A percentile compares a stretch with the other conserved stretches of the same genome.
Evolutionary conservation across 2,329 filamentous ascomycete genomes (phyloP).

Genomic region (Monosporascus sp.): DNA sequence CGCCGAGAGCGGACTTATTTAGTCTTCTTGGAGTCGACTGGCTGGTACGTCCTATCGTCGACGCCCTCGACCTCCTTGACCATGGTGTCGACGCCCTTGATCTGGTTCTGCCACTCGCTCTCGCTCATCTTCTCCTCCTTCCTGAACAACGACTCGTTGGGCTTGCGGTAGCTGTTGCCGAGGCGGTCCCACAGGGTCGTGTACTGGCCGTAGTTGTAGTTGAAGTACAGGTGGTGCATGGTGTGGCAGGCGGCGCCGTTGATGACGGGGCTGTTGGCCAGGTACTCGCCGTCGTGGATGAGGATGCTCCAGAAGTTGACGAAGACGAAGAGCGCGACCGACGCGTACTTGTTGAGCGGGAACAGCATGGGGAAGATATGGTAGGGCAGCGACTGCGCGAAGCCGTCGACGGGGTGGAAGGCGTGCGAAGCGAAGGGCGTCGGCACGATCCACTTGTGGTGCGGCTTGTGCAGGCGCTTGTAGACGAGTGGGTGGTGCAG

Average conservation of each 20-base stretch:
- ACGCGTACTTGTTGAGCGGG: conserved; percentile 86
- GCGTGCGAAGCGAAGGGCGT: conserved; percentile 89
- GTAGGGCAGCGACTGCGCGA: conserved; percentile 82
- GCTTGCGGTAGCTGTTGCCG: conserved; percentile 79
- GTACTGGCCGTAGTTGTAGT: conserved; percentile 93
- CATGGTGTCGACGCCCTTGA: conserved; percentile 68
- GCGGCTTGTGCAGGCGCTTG: conserved; percentile 89
- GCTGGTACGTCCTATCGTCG: conserved; percentile 47
- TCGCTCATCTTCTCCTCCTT: conserved; percentile 81
- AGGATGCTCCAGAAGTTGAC: conserved; percentile 97
- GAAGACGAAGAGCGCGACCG: conserved; percentile 79
- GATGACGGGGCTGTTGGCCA: conserved; percentile 83
- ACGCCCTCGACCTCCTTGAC: conserved; percentile 63
- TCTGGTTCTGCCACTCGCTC: conserved; percentile 73
- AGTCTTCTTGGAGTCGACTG: conserved; percentile 41
- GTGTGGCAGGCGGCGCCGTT: conserved; percentile 95
- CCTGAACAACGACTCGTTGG: conserved; percentile 78
- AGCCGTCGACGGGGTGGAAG: conserved; percentile 93
- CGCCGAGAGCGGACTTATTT: conserved; percentile 19
- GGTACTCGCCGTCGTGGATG: conserved; percentile 93
- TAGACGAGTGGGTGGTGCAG: conserved; percentile 72
- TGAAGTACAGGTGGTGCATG: conserved; percentile 82
- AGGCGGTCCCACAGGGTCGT: conserved; percentile 88
- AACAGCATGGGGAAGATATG: conserved; percentile 91
- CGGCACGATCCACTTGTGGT: conserved; percentile 99